phyloP scores from a whole-genome alignment of 768 basidiomycete genomes.

The Tricholoma bakamatsutake region DNA sequence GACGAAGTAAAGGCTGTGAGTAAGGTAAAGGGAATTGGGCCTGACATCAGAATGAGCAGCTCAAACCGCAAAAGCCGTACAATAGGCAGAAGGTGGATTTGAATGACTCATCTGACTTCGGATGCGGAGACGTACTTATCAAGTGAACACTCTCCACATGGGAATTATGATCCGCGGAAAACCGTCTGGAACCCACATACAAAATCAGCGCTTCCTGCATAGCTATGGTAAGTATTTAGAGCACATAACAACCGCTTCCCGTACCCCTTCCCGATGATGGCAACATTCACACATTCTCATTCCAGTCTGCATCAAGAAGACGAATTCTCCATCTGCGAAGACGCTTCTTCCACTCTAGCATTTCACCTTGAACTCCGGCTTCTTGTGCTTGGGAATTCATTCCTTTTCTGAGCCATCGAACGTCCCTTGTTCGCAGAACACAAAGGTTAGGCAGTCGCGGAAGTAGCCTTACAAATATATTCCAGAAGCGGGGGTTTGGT shows the following conservation, averaged over 20 bases:
- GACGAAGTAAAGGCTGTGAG: slow-evolving; percentile 39
- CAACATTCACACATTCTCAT: slow-evolving; percentile 28
- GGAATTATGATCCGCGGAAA: too few relatives aligned
- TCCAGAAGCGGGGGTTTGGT: slow-evolving; percentile 57
- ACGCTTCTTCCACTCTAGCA: slow-evolving; percentile 66
- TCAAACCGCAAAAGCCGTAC: not conserved
- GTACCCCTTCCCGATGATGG: not conserved
- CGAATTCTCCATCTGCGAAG: slow-evolving; percentile 52
- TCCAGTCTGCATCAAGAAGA: slow-evolving; percentile 73
- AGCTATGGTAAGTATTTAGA: not conserved
- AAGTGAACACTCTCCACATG: too few relatives aligned
- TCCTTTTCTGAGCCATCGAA: slow-evolving; percentile 68
- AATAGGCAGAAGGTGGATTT: not conserved
- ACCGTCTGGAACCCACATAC: too few relatives aligned
- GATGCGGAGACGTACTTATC: too few relatives aligned
- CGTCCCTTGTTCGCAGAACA: slow-evolving; percentile 57
- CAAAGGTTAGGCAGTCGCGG: slow-evolving; percentile 51
- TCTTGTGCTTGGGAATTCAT: slow-evolving; percentile 59
- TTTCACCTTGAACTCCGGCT: slow-evolving; percentile 77
- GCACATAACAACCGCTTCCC: not conserved
- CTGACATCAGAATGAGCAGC: not conserved
- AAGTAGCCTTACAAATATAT: slow-evolving; percentile 47
- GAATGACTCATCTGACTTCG: not conserved
- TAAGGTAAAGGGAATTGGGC: slow-evolving; percentile 25
- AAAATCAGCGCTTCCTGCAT: not conserved